Percentiles rank a stretch among this genome's conserved stretches.
These are phyloP conservation scores for apple (Malus domestica) DNA, from an alignment of 306 rosid genomes.

Conservation along the genomic window DNA sequence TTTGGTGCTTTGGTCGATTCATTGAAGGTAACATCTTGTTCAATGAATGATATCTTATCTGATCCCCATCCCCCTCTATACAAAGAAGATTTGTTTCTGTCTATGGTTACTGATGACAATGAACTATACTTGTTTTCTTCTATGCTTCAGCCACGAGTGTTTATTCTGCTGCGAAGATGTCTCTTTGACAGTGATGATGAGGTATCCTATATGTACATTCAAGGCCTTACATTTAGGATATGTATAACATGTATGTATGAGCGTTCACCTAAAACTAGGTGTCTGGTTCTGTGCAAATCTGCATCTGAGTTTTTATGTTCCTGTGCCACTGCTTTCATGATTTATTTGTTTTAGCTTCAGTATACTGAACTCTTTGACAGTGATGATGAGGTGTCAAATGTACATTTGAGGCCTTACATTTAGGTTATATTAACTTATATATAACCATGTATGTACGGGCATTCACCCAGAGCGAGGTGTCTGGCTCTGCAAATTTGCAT, in stretches of 20 bases:
- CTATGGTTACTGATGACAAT: constrained; percentile 13
- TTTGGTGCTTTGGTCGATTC: constrained; percentile 89
- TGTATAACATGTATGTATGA: background rate
- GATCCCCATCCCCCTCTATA: background rate
- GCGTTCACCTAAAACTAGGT: background rate
- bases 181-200: constrained; percentile 95
- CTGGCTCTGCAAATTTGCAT: background rate
- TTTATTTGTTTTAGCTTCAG: background rate
- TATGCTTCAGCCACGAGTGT: constrained; percentile 76
- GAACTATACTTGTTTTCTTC: constrained; percentile 7
- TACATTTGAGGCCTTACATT: background rate
- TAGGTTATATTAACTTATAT: background rate
- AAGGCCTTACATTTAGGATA: background rate
- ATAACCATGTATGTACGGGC: background rate
- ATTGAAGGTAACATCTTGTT: constrained; percentile 46
- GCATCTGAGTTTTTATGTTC: background rate
- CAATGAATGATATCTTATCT: background rate
- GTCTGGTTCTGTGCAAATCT: background rate
- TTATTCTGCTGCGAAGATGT: constrained; percentile 77
- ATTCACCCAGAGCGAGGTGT: background rate
- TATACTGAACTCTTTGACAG: constrained; percentile 54
- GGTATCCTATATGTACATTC: constrained; percentile 30
- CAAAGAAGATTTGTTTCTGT: background rate
- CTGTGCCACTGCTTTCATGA: background rate
- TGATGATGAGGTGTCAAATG: constrained; percentile 71